Evolutionary conservation across 2,329 filamentous ascomycete genomes (phyloP).

Genomic region (Calonectria henricotiae): DNA sequence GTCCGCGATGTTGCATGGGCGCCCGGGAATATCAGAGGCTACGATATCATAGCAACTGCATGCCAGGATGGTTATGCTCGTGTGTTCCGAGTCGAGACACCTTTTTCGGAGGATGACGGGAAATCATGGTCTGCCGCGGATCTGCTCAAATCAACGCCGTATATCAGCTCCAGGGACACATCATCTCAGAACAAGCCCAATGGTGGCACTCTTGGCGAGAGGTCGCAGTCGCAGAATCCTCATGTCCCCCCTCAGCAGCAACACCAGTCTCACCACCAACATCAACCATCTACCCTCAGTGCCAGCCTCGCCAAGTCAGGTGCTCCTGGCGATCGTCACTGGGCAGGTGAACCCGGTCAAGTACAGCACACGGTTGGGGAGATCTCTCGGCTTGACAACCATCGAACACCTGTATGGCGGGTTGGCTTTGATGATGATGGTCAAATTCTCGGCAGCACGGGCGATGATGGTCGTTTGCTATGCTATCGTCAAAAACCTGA

Average conservation of each 20-base stretch:
- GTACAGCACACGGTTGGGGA: conserved; percentile 76
- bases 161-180: conserved; percentile 48
- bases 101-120: conserved; percentile 64
- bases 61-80: conserved; percentile 93
- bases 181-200: conserved; percentile 55
- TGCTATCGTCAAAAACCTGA: conserved; percentile 75
- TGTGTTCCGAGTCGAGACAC: conserved; percentile 86
- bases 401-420: conserved; percentile 82
- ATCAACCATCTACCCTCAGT: conserved; percentile 65
- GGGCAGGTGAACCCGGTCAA: conserved; percentile 75
- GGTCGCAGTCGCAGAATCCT: conserved; percentile 47
- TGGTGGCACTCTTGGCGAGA: conserved; percentile 46
- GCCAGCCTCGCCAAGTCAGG: conserved; percentile 70
- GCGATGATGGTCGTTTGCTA: conserved; percentile 80
- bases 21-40: conserved; percentile 89
- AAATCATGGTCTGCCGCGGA: conserved; percentile 68
- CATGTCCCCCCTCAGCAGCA: conserved; percentile 48
- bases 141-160: conserved; percentile 59
- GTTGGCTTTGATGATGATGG: conserved; percentile 81
- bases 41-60: conserved; percentile 91
- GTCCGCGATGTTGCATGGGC: conserved; percentile 95
- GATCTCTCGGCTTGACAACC: conserved; percentile 77
- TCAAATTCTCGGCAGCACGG: conserved; percentile 82
- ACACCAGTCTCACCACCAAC: conserved; percentile 54
- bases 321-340: conserved; percentile 65